Base-by-base conservation (phyloP, 2,329 filamentous ascomycete species). In the Fusarium paranaense region DNA sequence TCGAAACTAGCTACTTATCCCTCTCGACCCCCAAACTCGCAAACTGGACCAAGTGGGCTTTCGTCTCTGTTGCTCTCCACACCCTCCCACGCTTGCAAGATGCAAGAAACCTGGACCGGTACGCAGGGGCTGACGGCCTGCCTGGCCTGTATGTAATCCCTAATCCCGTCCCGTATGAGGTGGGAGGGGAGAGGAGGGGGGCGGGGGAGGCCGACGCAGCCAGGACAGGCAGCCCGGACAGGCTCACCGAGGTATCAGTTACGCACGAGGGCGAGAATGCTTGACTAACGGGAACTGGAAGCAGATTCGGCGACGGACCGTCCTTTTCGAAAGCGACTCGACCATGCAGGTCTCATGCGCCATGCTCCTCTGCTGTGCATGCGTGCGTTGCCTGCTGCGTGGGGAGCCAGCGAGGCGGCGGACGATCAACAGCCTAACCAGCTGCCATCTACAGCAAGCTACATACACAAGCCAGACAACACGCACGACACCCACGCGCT, bases 261-360 rank as follows among this genome's bases (percentile, higher is more conserved):
- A 76, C 62, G 47, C 67, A 73, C 62, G 40, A 64, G 62, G 62
- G 60, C 40, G 54, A 52, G 56, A 73, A 73, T 66, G 60, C 67
- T 67, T 75, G 74, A 76, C 74, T 75, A 76, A 76, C 42, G 50
- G 45, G 63, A 71, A 73, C 66, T 67, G 42, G 47, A 47, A 37
- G 47, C 45, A 50, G 62, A 20, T 20, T 35, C 62, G 37, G 56
- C 62, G 64, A 54, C 40, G 62, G 22, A 30, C 37, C 30, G 63
- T 52, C n/a, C n/a, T 59, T 59, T 33, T 42, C 20, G 33, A 18
- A 35, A 47, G 35, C 37, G 61, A 74, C 71, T 69, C 37, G 71
- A 59, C 47, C 47, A 73, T 69, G 58, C 59, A 52, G 47, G 47
- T 62, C 65, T 45, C 71, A 64, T 61, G 68, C 68, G 52, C 60